phyloP scores from a whole-genome alignment of 192 early-diverging fungal species.

The Coemansia sp. region DNA sequence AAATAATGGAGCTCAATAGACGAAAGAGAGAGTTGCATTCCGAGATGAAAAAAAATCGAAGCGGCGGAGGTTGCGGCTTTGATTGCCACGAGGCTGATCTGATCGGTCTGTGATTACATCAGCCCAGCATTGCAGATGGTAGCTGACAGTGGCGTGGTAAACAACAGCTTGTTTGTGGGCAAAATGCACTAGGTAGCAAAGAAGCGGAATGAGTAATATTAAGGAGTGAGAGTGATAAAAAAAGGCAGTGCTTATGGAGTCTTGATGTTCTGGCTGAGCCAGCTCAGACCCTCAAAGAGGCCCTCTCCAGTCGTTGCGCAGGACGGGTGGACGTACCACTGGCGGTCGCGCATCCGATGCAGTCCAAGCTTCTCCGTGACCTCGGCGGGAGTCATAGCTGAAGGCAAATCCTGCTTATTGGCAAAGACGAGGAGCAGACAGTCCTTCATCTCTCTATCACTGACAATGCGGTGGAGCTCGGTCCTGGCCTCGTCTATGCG shows the following conservation, averaged over 20 bases:
- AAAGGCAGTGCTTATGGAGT: slow-evolving; percentile 32
- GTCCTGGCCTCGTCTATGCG: slow-evolving; percentile 82
- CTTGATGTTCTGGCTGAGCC: slow-evolving; percentile 81
- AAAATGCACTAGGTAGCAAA: slow-evolving; percentile 1
- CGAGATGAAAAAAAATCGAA: too few relatives aligned
- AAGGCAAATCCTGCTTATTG: slow-evolving; percentile 75
- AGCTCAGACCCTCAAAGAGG: slow-evolving; percentile 79
- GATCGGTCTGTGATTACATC: too few relatives aligned
- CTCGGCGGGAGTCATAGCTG: slow-evolving; percentile 92
- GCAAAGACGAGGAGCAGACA: slow-evolving; percentile 79
- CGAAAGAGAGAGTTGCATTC: background rate
- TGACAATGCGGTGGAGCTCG: slow-evolving; percentile 78
- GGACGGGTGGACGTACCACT: slow-evolving; percentile 90
- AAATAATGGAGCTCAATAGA: too few relatives aligned
- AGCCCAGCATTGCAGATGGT: background rate
- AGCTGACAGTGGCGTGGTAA: background rate
- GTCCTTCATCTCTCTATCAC: slow-evolving; percentile 83
- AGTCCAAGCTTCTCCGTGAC: slow-evolving; percentile 89
- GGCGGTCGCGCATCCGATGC: slow-evolving; percentile 78
- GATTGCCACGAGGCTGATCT: too few relatives aligned
- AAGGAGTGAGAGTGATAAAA: background rate
- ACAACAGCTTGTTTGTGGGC: background rate
- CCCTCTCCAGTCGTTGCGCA: slow-evolving; percentile 83
- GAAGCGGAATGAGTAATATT: background rate
- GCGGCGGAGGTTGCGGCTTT: too few relatives aligned